Percentiles rank a stretch among this genome's conserved stretches.
phyloP scores from a whole-genome alignment of 495 filamentous ascomycete genomes.

The Mycothermus thermophilus region DNA sequence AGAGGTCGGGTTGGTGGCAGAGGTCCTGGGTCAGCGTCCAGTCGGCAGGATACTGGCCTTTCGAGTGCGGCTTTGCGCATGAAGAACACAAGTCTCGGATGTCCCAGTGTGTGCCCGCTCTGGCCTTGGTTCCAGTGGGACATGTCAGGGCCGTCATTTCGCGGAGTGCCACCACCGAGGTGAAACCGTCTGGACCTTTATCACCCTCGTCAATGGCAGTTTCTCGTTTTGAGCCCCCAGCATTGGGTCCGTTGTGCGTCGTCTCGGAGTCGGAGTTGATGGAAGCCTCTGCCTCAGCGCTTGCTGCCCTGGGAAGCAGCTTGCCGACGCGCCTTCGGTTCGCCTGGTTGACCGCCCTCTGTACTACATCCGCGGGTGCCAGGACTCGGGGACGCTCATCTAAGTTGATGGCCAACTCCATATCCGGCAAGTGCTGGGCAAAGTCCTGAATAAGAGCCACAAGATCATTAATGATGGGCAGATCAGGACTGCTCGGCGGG shows the following conservation, averaged over 20 bases:
- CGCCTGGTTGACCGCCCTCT: slow-evolving; percentile 26
- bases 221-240: no score
- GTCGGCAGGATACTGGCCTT: slow-evolving; percentile 50
- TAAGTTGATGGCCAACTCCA: slow-evolving; percentile 71
- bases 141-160: slow-evolving; percentile 40
- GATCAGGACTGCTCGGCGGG: slow-evolving; percentile 29
- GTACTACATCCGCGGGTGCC: slow-evolving; percentile 49
- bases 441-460: slow-evolving; percentile 54
- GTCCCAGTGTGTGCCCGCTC: slow-evolving; percentile 39
- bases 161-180: slow-evolving; percentile 35
- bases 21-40: slow-evolving; percentile 51
- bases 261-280: neutral
- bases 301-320: slow-evolving; percentile 14
- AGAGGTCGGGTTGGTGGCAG: slow-evolving; percentile 71
- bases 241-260: neutral
- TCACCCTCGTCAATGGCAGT: no score
- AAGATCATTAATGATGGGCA: slow-evolving; percentile 46
- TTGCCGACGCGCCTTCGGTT: slow-evolving; percentile 19
- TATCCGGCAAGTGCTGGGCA: slow-evolving; percentile 55
- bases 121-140: slow-evolving; percentile 42
- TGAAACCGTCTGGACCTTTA: no score
- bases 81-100: slow-evolving; percentile 43
- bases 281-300: slow-evolving; percentile 1
- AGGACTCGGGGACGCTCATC: slow-evolving; percentile 65
- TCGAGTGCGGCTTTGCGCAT: slow-evolving; percentile 52